Evolutionary conservation across 192 early-diverging fungal species (phyloP), one percentile per base, ranked within the genome.

Genomic region (Phlyctochytrium arcticum): DNA sequence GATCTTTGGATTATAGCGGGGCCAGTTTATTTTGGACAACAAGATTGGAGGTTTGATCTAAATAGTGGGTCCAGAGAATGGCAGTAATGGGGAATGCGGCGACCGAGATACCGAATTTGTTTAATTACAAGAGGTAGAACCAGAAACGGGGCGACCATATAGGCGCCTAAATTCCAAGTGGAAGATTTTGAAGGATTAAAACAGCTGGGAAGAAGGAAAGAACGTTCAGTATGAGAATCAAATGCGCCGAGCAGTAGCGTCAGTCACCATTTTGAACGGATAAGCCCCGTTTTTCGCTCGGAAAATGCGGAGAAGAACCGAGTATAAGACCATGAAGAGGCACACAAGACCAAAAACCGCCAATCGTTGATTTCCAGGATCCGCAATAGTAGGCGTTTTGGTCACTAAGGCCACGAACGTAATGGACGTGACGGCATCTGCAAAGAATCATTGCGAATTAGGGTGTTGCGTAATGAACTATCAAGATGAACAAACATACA

Each of bases 211-310:
- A n/a, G n/a, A n/a, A n/a, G n/a, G n/a, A n/a, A n/a, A n/a, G n/a
- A n/a, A n/a, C n/a, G n/a, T n/a, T n/a, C n/a, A n/a, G n/a, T n/a
- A n/a, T n/a, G n/a, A n/a, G n/a, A n/a, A n/a, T n/a, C n/a, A n/a
- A n/a, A n/a, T n/a, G n/a, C n/a, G n/a, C n/a, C n/a, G n/a, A n/a
- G n/a, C n/a, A n/a, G n/a, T n/a, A n/a, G n/a, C n/a, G n/a, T n/a
- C 5, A 50, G 59, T 35, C 54, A 75, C 65, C 56, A 77, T 36
- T 30, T 65, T 60, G 68, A 81, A 90, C 0, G 90, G 90, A 75
- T 92, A 92, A 12, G 64, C 72, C 15, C 82, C 81, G 58, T 87
- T 87, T 76, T 92, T 92, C 54, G 81, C 44, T 44, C 72, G 80
- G 68, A 92, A 92, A 24, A 89, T 36, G 34, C 75, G 70, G 59